Evolutionary conservation across 73 alveolate genomes (phyloP).

Genomic region (Tetrahymena thermophila): DNA sequence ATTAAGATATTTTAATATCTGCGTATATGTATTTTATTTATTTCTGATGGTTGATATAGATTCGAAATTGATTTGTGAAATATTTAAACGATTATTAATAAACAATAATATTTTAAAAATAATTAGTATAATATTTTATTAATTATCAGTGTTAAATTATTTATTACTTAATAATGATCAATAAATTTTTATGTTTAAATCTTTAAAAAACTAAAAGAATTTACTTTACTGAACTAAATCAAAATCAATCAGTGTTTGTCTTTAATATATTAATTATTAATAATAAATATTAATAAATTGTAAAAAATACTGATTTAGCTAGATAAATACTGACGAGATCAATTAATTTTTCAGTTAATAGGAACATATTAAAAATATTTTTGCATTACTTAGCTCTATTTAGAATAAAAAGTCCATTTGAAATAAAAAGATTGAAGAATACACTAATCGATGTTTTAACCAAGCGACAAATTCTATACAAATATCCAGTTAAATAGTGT

Average conservation of each 20-base stretch:
- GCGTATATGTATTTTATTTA: too few relatives aligned
- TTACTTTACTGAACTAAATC: neutral
- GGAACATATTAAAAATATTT: neutral
- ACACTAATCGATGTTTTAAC: neutral
- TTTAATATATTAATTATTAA: too few relatives aligned
- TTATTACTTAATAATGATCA: neutral
- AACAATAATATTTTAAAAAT: too few relatives aligned
- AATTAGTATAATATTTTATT: too few relatives aligned
- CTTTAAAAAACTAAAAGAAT: neutral
- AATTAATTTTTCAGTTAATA: neutral
- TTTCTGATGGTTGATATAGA: too few relatives aligned
- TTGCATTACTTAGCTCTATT: neutral
- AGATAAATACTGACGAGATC: neutral
- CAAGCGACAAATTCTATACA: neutral
- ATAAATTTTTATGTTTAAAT: neutral
- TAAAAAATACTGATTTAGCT: neutral
- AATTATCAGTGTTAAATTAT: too few relatives aligned
- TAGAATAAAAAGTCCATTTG: neutral
- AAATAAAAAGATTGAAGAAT: neutral
- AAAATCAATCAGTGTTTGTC: neutral
- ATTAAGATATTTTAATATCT: too few relatives aligned
- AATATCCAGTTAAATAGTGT: neutral
- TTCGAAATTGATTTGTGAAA: too few relatives aligned
- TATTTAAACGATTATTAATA: too few relatives aligned
- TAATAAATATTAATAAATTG: too few relatives aligned